Conservation (phyloP, 805 yeast genomes). For the Spathaspora arborariae region DNA sequence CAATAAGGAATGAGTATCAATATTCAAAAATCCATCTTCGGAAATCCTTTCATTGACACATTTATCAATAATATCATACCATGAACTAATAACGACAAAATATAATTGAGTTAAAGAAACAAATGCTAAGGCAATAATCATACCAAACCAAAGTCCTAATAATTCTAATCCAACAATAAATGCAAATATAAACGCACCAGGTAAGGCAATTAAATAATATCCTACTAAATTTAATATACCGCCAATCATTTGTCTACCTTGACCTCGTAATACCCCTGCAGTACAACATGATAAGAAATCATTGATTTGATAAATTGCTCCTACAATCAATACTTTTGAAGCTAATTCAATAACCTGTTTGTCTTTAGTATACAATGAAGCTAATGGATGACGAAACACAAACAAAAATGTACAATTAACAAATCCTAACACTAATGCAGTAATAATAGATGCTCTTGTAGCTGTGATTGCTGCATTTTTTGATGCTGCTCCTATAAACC, state of each 20-base stretch:
- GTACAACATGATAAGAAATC: conserved; percentile 48
- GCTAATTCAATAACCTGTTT: conserved; percentile 32
- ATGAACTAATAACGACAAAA: conserved; percentile 39
- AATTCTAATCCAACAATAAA: conserved; percentile 37
- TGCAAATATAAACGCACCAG: conserved; percentile 43
- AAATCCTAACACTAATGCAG: conserved; percentile 31
- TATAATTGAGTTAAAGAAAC: conserved; percentile 40
- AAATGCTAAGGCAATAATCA: conserved; percentile 39
- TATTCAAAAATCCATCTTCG: conserved; percentile 28
- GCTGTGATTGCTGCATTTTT: conserved; percentile 36
- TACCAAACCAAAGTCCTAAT: conserved; percentile 48
- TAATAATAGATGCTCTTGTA: conserved; percentile 30
- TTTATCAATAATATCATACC: conserved; percentile 39
- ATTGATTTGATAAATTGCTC: conserved; percentile 49
- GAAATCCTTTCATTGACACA: conserved; percentile 40
- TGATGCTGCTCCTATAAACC: conserved; percentile 66
- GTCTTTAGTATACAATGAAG: conserved; percentile 41
- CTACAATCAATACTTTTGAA: conserved; percentile 40
- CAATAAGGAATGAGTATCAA: conserved; percentile 28
- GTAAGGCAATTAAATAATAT: conserved; percentile 48
- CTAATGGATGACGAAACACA: conserved; percentile 32
- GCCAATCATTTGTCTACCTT: conserved; percentile 55
- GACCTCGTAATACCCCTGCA: conserved; percentile 56
- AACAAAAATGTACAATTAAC: conserved; percentile 37
- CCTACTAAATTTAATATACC: conserved; percentile 47